These are phyloP conservation scores for Huntiella decipiens DNA, from an alignment of 2,329 filamentous ascomycete species.

Conservation along the genomic window DNA sequence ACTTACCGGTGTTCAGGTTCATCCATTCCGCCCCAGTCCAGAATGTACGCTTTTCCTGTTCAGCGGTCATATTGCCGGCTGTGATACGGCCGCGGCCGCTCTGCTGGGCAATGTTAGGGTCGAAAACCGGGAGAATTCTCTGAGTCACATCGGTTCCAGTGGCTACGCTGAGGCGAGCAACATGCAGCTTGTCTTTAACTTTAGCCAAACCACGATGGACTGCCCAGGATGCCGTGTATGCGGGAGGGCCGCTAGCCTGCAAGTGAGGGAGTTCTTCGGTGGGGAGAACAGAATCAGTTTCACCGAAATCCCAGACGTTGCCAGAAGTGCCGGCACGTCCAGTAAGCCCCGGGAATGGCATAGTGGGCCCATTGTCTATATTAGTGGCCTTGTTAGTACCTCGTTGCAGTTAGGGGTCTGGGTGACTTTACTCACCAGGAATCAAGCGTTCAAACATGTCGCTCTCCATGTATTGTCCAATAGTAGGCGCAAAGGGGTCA, in stretches of 20 bases:
- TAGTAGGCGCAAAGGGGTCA: constrained; percentile 8
- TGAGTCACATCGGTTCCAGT: constrained; percentile 56
- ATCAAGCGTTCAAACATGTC: constrained; percentile 3
- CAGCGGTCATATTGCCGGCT: constrained; percentile 2
- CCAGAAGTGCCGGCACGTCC: background rate
- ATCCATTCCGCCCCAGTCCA: constrained; percentile 27
- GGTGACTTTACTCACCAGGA: constrained; percentile 2
- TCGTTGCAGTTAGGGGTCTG: background rate
- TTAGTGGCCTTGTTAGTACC: background rate
- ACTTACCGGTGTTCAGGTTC: constrained; percentile 11
- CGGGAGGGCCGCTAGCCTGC: constrained; percentile 24
- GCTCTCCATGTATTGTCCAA: constrained; percentile 3
- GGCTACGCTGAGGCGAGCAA: constrained; percentile 58
- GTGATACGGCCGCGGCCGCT: constrained; percentile 15
- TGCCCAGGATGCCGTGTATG: constrained; percentile 35
- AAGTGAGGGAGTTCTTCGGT: constrained; percentile 41
- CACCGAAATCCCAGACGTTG: constrained; percentile 10
- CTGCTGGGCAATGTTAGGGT: constrained; percentile 13
- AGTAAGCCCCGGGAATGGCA: background rate
- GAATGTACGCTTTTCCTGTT: constrained; percentile 15
- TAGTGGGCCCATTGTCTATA: background rate
- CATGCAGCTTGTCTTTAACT: constrained; percentile 44
- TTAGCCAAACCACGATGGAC: constrained; percentile 29
- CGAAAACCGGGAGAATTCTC: constrained; percentile 36
- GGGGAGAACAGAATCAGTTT: constrained; percentile 25